Evolutionary conservation across 805 yeast genomes (phyloP).

Genomic region (Candida caryicola): DNA sequence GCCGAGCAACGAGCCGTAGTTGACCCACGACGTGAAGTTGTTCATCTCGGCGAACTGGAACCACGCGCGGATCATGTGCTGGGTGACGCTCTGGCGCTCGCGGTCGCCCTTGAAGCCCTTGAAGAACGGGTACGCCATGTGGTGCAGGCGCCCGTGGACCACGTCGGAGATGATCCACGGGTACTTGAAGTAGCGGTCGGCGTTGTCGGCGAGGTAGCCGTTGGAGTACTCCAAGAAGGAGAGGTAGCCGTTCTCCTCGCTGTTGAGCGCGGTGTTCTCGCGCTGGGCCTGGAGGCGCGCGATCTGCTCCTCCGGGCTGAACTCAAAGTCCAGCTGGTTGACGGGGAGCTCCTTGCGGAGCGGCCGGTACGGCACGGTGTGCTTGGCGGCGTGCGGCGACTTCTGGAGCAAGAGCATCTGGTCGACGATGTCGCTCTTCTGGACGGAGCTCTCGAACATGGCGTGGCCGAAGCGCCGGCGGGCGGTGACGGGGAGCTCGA

Average conservation of each 20-base stretch:
- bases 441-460: neutral
- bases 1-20: slow-evolving; percentile 39
- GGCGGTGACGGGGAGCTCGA: slow-evolving; percentile 29
- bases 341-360: slow-evolving; percentile 15
- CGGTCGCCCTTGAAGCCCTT: slow-evolving; percentile 14
- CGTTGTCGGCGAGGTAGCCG: slow-evolving; percentile 15
- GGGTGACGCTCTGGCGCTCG: slow-evolving; percentile 34
- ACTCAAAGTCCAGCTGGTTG: slow-evolving; percentile 25
- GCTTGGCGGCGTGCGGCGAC: neutral
- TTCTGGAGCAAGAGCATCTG: slow-evolving; percentile 6
- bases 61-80: slow-evolving; percentile 44
- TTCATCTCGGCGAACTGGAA: slow-evolving; percentile 39
- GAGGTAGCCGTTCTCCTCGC: slow-evolving; percentile 22
- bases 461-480: slow-evolving; percentile 20
- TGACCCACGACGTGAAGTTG: slow-evolving; percentile 39
- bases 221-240: slow-evolving; percentile 27
- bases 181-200: slow-evolving; percentile 36
- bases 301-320: slow-evolving; percentile 29
- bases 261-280: slow-evolving; percentile 11
- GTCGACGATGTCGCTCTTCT: slow-evolving; percentile 7
- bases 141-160: slow-evolving; percentile 30
- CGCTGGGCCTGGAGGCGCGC: slow-evolving; percentile 19
- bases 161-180: slow-evolving; percentile 40
- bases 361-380: slow-evolving; percentile 4
- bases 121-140: slow-evolving; percentile 34